These are phyloP conservation scores for Dactylonectria estremocensis DNA, from an alignment of 2,329 filamentous ascomycete species.

Conservation along the genomic window DNA sequence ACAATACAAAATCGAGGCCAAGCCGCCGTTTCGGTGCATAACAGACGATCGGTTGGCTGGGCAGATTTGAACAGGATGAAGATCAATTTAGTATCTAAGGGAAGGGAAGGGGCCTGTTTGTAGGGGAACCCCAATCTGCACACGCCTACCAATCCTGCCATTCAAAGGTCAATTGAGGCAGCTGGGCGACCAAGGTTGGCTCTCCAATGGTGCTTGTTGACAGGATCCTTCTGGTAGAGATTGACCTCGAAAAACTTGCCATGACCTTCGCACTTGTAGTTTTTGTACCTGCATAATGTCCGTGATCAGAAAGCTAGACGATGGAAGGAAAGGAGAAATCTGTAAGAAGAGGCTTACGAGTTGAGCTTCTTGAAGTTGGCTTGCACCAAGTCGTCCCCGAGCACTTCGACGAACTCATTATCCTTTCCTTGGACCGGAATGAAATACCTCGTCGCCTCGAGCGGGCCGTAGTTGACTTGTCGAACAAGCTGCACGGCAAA, in stretches of 20 bases:
- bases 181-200: constrained; percentile 26
- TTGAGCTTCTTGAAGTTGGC: constrained; percentile 34
- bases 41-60: too few relatives aligned
- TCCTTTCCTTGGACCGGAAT: neutral
- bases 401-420: constrained; percentile 12
- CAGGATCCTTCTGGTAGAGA: constrained; percentile 29
- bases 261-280: constrained; percentile 25
- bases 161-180: constrained; percentile 23
- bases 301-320: neutral
- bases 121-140: neutral
- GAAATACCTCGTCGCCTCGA: constrained; percentile 31
- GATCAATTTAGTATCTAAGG: too few relatives aligned
- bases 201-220: constrained; percentile 36
- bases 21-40: too few relatives aligned
- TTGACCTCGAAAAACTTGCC: constrained; percentile 36
- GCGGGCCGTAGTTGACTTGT: constrained; percentile 32
- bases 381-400: constrained; percentile 15
- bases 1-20: too few relatives aligned
- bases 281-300: constrained; percentile 25
- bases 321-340: too few relatives aligned
- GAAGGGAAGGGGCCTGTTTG: too few relatives aligned
- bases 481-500: constrained; percentile 31
- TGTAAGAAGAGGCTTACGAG: constrained; percentile 9
- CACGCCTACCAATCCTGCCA: neutral
- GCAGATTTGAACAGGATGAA: too few relatives aligned